phyloP scores from a whole-genome alignment of 1,284 basidiomycete genomes.

The Cystobasidiaceae sp. region DNA sequence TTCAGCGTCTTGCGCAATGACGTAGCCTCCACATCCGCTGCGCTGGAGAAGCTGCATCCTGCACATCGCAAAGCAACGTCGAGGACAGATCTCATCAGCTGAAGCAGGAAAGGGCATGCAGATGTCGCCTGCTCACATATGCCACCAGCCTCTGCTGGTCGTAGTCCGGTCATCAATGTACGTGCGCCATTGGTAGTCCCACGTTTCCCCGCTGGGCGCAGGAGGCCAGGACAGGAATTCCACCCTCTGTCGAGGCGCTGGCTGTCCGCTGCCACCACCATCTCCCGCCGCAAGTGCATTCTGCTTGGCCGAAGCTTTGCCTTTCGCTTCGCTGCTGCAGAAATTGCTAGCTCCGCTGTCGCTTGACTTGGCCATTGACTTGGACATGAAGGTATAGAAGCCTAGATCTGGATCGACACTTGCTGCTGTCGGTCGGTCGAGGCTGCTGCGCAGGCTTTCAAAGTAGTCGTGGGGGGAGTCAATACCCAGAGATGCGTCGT shows the following conservation, averaged over 20 bases:
- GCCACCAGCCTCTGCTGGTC: not conserved
- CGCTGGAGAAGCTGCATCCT: slow-evolving; percentile 15
- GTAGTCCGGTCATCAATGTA: slow-evolving; percentile 12
- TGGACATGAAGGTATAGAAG: too few relatives aligned
- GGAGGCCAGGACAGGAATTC: slow-evolving; percentile 38
- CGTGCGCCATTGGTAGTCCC: slow-evolving; percentile 37
- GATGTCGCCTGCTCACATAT: not conserved
- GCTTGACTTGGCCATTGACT: too few relatives aligned
- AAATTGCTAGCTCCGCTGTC: not conserved
- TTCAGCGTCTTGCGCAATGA: not conserved
- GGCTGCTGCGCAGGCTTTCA: not conserved
- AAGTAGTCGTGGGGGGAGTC: slow-evolving; percentile 13
- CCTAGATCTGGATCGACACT: too few relatives aligned
- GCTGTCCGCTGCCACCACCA: not conserved
- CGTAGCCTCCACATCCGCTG: slow-evolving; percentile 9
- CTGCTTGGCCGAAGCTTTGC: not conserved
- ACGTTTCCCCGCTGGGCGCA: slow-evolving; percentile 26
- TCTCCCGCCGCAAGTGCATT: not conserved
- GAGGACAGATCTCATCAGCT: not conserved
- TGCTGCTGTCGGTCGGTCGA: too few relatives aligned
- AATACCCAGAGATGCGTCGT: not conserved
- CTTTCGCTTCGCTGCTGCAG: not conserved
- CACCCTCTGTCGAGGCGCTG: slow-evolving; percentile 32
- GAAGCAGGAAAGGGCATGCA: too few relatives aligned
- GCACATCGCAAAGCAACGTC: not conserved